Evolutionary conservation across 805 yeast genomes (phyloP).

Genomic region (Cyberlindnera euphorbiae): DNA sequence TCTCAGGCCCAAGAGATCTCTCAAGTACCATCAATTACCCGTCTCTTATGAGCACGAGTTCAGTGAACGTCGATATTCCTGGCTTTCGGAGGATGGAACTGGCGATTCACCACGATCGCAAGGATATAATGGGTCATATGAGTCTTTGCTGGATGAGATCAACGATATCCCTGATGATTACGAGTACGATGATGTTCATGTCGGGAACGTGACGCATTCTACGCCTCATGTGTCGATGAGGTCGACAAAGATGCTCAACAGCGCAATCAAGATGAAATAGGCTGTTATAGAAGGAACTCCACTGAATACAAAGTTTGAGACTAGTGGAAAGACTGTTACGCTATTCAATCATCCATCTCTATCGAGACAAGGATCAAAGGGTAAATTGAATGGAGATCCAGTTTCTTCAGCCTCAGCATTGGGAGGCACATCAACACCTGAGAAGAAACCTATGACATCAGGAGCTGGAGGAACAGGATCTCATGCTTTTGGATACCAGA

Average conservation of each 20-base stretch:
- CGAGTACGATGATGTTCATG: conserved; percentile 11
- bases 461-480: no score
- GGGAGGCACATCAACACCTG: no score
- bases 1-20: conserved; percentile 12
- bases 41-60: conserved; percentile 34
- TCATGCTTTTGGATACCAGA: conserved; percentile 12
- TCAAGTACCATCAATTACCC: conserved; percentile 37
- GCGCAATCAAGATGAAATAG: conserved; percentile 7
- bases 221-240: neutral
- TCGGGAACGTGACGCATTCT: neutral
- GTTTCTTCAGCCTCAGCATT: no score
- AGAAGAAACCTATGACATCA: no score
- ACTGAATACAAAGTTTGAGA: conserved; percentile 31
- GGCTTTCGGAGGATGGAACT: conserved; percentile 27
- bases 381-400: neutral
- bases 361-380: conserved; percentile 4
- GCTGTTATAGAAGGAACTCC: conserved; percentile 26
- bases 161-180: conserved; percentile 45
- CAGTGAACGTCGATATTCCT: conserved; percentile 17
- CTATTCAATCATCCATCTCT: conserved; percentile 24
- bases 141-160: conserved; percentile 46
- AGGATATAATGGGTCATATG: no score
- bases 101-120: no score
- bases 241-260: conserved; percentile 18
- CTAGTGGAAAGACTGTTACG: conserved; percentile 36